A percentile compares a stretch with the other conserved stretches of the same genome.
These are phyloP conservation scores for Hygrophoropsis aurantiaca DNA, from an alignment of 768 basidiomycete genomes.

Conservation along the genomic window DNA sequence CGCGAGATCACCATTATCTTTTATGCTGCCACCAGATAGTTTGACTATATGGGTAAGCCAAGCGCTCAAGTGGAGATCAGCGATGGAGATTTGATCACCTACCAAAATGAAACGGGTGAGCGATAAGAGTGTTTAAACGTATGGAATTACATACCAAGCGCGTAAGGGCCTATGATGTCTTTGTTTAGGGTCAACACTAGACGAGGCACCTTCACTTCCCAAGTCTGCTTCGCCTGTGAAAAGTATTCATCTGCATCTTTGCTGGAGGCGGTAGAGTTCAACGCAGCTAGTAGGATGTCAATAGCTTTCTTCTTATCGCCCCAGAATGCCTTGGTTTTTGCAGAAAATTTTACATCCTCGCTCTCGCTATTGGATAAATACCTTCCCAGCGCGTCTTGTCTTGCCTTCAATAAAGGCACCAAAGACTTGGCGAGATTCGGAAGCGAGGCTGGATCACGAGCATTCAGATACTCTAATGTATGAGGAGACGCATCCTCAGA, in stretches of 20 bases:
- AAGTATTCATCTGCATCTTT: constrained; percentile 51
- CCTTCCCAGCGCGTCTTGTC: constrained; percentile 47
- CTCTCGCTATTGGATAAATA: constrained; percentile 54
- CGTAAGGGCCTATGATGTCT: constrained; percentile 63
- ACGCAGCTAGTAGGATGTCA: constrained; percentile 44
- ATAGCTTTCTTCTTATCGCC: constrained; percentile 47
- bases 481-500: constrained; percentile 63
- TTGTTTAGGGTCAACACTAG: constrained; percentile 49
- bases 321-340: constrained; percentile 67
- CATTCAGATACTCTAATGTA: constrained; percentile 57
- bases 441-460: constrained; percentile 55
- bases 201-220: constrained; percentile 49
- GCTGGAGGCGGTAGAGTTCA: constrained; percentile 43
- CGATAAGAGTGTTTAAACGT: not conserved
- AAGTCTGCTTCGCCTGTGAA: constrained; percentile 45
- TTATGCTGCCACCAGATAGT: constrained; percentile 52
- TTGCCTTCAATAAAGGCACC: constrained; percentile 43
- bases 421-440: constrained; percentile 42
- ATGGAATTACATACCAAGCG: constrained; percentile 50
- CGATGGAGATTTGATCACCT: constrained; percentile 84
- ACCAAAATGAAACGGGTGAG: not conserved
- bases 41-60: constrained; percentile 67
- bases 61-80: constrained; percentile 76
- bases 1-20: constrained; percentile 51
- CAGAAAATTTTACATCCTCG: constrained; percentile 51